Conservation (phyloP, 306 rosid genomes). For the Glycyrrhiza uralensis region DNA sequence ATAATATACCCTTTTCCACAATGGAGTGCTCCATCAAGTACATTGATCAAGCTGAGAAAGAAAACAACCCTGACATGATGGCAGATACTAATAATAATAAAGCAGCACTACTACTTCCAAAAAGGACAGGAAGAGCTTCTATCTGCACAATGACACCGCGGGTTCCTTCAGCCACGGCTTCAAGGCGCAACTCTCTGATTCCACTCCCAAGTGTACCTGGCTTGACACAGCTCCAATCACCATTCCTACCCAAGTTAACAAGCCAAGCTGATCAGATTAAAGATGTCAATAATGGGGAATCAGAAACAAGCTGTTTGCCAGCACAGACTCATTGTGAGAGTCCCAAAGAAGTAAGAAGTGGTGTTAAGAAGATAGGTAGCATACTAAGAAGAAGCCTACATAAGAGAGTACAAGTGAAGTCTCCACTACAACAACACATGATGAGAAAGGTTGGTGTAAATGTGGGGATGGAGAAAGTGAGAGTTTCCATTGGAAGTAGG, state of each 20-base stretch:
- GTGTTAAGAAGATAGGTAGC: slow-evolving; percentile 63
- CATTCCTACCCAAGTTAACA: slow-evolving; percentile 41
- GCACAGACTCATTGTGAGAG: slow-evolving; percentile 58
- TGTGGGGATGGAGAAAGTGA: slow-evolving; percentile 83
- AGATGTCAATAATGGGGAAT: slow-evolving; percentile 43
- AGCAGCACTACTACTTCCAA: slow-evolving; percentile 48
- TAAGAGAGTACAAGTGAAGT: slow-evolving; percentile 56
- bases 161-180: slow-evolving; percentile 43
- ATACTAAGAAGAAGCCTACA: slow-evolving; percentile 71
- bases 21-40: slow-evolving; percentile 51
- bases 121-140: slow-evolving; percentile 72
- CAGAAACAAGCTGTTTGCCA: slow-evolving; percentile 43
- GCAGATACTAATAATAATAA: slow-evolving; percentile 46
- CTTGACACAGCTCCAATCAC: slow-evolving; percentile 46
- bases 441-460: slow-evolving; percentile 73
- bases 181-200: slow-evolving; percentile 84
- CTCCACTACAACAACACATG: slow-evolving; percentile 71
- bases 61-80: slow-evolving; percentile 70
- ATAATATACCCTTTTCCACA: slow-evolving; percentile 43
- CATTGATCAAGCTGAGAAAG: slow-evolving; percentile 70
- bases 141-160: slow-evolving; percentile 59
- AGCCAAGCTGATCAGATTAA: slow-evolving; percentile 43
- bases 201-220: slow-evolving; percentile 64
- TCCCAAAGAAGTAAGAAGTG: slow-evolving; percentile 63
- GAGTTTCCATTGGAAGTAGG: slow-evolving; percentile 82